Evolutionary conservation across 179 eudicot species (phyloP).

Genomic region (Beta macrorhiza): DNA sequence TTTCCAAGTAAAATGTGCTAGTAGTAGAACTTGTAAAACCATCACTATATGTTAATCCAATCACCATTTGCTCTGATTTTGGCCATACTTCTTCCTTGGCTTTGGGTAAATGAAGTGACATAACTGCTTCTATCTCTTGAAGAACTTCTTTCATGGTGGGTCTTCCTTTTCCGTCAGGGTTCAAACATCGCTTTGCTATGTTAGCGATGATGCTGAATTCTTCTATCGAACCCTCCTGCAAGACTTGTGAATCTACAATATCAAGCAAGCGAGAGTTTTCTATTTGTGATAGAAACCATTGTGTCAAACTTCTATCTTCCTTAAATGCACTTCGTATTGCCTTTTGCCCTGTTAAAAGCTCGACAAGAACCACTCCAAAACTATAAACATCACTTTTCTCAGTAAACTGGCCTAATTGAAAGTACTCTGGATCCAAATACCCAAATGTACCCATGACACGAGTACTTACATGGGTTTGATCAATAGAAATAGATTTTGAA

Average conservation of each 20-base stretch:
- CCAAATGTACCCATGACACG: conserved; percentile 40
- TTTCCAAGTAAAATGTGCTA: conserved; percentile 15
- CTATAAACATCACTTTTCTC: conserved; percentile 53
- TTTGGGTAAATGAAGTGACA: conserved; percentile 22
- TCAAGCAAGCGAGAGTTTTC: conserved; percentile 28
- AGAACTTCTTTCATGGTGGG: conserved; percentile 45
- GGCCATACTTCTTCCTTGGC: neutral
- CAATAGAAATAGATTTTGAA: conserved; percentile 33
- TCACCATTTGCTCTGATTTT: neutral
- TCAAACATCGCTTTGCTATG: conserved; percentile 40
- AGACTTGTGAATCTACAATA: conserved; percentile 35
- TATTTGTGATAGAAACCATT: conserved; percentile 33
- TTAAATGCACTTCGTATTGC: conserved; percentile 29
- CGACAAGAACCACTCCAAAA: conserved; percentile 59
- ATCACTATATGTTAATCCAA: neutral
- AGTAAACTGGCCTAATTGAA: conserved; percentile 35
- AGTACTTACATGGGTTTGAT: conserved; percentile 39
- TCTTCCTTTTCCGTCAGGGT: conserved; percentile 39
- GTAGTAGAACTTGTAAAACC: neutral
- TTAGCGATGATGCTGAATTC: conserved; percentile 30
- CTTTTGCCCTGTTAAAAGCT: conserved; percentile 50
- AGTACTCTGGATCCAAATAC: conserved; percentile 44
- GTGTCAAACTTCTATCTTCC: conserved; percentile 35
- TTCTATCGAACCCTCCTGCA: conserved; percentile 27
- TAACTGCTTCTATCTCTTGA: conserved; percentile 27